A percentile compares a stretch with the other conserved stretches of the same genome.
phyloP scores from a whole-genome alignment of 2,329 filamentous ascomycete genomes.

The Knoxdaviesia capensis region DNA sequence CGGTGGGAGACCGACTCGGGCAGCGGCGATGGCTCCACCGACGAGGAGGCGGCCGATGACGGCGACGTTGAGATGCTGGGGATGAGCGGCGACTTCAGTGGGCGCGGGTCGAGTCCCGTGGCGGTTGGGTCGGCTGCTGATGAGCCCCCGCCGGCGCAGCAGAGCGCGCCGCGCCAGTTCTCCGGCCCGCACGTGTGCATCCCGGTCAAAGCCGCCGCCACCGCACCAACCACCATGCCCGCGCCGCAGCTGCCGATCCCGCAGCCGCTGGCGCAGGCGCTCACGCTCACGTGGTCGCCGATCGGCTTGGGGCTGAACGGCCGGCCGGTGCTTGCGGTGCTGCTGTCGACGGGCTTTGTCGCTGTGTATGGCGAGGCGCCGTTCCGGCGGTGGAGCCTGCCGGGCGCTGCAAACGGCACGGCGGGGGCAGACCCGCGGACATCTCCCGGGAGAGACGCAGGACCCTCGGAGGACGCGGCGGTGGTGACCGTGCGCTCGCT shows the following conservation, averaged over 20 bases:
- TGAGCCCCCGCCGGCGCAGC: conserved; percentile 10
- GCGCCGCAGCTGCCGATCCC: conserved; percentile 12
- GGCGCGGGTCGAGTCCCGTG: too few relatives aligned
- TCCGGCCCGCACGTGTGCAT: conserved; percentile 5
- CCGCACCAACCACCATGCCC: conserved; percentile 3
- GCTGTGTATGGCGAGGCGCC: conserved; percentile 27
- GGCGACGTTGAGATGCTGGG: too few relatives aligned
- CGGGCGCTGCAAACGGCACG: too few relatives aligned
- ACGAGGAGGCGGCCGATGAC: too few relatives aligned
- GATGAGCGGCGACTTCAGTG: too few relatives aligned
- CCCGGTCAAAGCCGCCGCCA: conserved; percentile 4
- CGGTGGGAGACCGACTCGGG: conserved; percentile 1
- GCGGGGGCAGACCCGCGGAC: conserved; percentile 5
- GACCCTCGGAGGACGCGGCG: conserved; percentile 7
- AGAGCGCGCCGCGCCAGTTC: conserved; percentile 6
- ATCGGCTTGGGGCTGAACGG: conserved; percentile 32
- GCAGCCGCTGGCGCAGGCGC: conserved; percentile 23
- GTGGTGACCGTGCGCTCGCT: conserved; percentile 18
- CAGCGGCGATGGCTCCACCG: not conserved
- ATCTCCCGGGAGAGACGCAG: not conserved
- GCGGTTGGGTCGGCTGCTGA: conserved; percentile 3
- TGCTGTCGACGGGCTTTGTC: conserved; percentile 29
- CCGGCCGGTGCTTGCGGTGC: conserved; percentile 27
- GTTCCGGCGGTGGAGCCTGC: too few relatives aligned
- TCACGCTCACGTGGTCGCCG: conserved; percentile 36